Evolutionary conservation across 2,329 filamentous ascomycete species (phyloP).

Genomic region (Penicillium sp.): DNA sequence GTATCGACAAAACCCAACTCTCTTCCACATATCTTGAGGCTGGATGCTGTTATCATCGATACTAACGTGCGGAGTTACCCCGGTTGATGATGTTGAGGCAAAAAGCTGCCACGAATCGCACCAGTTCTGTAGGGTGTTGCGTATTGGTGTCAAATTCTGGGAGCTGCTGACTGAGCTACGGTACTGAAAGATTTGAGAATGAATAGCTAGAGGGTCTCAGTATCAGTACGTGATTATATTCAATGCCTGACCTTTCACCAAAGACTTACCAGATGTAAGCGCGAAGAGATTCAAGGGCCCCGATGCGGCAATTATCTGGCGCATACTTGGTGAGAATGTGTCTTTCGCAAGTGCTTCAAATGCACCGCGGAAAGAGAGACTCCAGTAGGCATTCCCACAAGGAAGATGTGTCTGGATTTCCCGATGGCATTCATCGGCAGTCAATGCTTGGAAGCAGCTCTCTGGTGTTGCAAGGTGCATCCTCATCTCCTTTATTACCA

Average conservation of each 20-base stretch:
- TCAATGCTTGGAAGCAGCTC: conserved; percentile 46
- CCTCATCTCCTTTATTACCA: conserved; percentile 50
- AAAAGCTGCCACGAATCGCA: conserved; percentile 32
- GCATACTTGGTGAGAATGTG: conserved; percentile 15
- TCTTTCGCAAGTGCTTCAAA: conserved; percentile 31
- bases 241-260: neutral
- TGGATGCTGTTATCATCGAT: conserved; percentile 20
- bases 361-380: conserved; percentile 27
- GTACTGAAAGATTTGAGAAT: conserved; percentile 46
- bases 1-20: conserved; percentile 44
- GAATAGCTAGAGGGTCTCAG: conserved; percentile 19
- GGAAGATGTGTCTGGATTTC: conserved; percentile 27
- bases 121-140: conserved; percentile 36
- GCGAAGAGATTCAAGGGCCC: conserved; percentile 37
- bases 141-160: conserved; percentile 39
- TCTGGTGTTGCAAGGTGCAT: conserved; percentile 46
- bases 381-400: conserved; percentile 26
- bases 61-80: conserved; percentile 16
- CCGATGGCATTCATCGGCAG: conserved; percentile 39
- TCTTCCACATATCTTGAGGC: conserved; percentile 41
- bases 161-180: conserved; percentile 41
- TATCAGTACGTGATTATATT: neutral
- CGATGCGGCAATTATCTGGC: conserved; percentile 24
- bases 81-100: conserved; percentile 10
- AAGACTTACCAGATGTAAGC: conserved; percentile 33